Evolutionary conservation across 495 filamentous ascomycete species (phyloP).

Genomic region (Clohesyomyces aquaticus): DNA sequence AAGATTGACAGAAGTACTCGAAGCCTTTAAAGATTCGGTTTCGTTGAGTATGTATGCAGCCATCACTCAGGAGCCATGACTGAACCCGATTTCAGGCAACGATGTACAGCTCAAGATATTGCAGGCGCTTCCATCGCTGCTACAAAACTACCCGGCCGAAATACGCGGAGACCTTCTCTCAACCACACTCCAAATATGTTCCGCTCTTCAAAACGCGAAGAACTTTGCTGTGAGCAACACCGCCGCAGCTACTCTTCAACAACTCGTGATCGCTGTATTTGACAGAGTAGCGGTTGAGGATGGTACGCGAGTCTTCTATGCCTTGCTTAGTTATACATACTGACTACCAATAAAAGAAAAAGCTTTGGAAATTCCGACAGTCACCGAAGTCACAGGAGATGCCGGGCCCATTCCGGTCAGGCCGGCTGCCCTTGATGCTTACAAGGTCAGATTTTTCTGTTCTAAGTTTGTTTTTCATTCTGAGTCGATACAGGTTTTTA

Average conservation of each 20-base stretch:
- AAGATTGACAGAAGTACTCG: slow-evolving; percentile 78
- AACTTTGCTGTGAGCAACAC: slow-evolving; percentile 91
- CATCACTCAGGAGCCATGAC: background rate
- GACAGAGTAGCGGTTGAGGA: slow-evolving; percentile 88
- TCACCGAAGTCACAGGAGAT: slow-evolving; percentile 65
- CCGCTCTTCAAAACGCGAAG: slow-evolving; percentile 85
- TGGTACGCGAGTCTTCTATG: slow-evolving; percentile 52
- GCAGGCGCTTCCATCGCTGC: slow-evolving; percentile 85
- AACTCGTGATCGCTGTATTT: slow-evolving; percentile 88
- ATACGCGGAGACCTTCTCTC: slow-evolving; percentile 79
- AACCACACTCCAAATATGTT: slow-evolving; percentile 84
- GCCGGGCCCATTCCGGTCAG: slow-evolving; percentile 67
- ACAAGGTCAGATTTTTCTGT: slow-evolving; percentile 55
- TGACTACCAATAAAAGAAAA: slow-evolving; percentile 43
- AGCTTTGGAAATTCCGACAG: slow-evolving; percentile 55
- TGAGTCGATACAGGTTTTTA: slow-evolving; percentile 63
- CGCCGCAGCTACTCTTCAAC: slow-evolving; percentile 90
- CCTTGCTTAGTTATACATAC: background rate
- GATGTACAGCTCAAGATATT: slow-evolving; percentile 97
- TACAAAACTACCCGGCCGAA: slow-evolving; percentile 87
- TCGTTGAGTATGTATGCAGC: slow-evolving; percentile 54
- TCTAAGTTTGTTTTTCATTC: background rate
- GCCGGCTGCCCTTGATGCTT: slow-evolving; percentile 82
- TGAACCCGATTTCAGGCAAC: slow-evolving; percentile 57
- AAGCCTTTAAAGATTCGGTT: slow-evolving; percentile 82